Evolutionary conservation across 1,139 yeast species (phyloP).

Genomic region (Taphrina communis): DNA sequence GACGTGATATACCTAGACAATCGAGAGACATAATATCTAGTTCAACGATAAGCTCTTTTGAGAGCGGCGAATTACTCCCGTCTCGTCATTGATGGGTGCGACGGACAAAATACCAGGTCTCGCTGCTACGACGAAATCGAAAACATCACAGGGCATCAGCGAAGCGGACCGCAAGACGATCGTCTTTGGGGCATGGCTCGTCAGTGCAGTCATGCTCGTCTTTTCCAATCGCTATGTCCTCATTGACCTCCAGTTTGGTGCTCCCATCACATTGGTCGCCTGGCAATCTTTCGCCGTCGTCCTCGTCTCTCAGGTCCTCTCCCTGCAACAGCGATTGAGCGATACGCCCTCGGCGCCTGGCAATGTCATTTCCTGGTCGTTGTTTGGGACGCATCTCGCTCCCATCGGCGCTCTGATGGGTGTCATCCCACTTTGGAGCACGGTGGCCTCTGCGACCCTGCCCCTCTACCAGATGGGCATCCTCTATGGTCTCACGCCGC

Average conservation of each 20-base stretch:
- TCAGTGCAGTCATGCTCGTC: constrained; percentile 28
- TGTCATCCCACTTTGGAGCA: constrained; percentile 13
- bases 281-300: constrained; percentile 21
- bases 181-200: constrained; percentile 31
- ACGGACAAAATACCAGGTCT: constrained; percentile 8
- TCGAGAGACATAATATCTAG: too few relatives aligned
- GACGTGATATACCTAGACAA: too few relatives aligned
- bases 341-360: constrained; percentile 9
- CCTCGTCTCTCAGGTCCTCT: constrained; percentile 12
- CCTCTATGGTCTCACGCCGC: constrained; percentile 19
- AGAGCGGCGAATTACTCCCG: too few relatives aligned
- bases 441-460: constrained; percentile 8
- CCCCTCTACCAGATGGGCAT: constrained; percentile 26
- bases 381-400: constrained; percentile 5
- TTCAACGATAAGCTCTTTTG: too few relatives aligned
- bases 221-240: constrained; percentile 20
- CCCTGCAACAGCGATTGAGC: constrained; percentile 16
- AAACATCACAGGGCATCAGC: not conserved
- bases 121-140: not conserved
- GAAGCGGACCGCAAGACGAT: constrained; percentile 28
- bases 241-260: constrained; percentile 20
- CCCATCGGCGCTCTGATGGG: constrained; percentile 27
- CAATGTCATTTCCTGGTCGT: constrained; percentile 5
- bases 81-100: constrained; percentile 7
- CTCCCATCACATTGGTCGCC: constrained; percentile 6